Evolutionary conservation across 179 eudicot genomes (phyloP).

Genomic region (Vitellaria paradoxa): DNA sequence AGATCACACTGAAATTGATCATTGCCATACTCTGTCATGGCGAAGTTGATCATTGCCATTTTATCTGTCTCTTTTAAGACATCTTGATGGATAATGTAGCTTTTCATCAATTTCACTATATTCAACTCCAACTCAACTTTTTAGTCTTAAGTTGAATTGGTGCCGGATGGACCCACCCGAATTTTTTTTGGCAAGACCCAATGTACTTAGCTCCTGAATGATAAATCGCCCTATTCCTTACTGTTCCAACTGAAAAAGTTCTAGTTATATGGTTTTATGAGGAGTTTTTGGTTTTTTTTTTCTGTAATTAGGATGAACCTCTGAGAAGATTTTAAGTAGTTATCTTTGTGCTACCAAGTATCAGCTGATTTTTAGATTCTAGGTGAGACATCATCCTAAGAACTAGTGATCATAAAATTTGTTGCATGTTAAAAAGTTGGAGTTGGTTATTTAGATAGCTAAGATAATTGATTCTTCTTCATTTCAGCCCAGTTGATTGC

Average conservation of each 20-base stretch:
- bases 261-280: background rate
- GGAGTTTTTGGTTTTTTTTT: background rate
- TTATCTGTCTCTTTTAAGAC: background rate
- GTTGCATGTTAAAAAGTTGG: slow-evolving; percentile 1
- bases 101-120: no score
- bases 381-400: background rate
- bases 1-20: background rate
- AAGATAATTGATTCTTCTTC: background rate
- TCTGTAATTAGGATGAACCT: background rate
- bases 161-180: background rate
- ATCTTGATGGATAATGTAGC: background rate
- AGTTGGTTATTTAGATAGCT: background rate
- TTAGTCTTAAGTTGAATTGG: background rate
- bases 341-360: background rate
- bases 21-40: no score
- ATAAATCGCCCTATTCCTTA: background rate
- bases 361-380: background rate
- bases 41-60: no score
- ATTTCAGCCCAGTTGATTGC: slow-evolving; percentile 95
- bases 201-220: background rate
- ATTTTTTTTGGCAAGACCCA: background rate
- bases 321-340: background rate
- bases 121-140: background rate
- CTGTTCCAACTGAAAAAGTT: background rate
- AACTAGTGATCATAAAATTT: background rate